phyloP scores from a whole-genome alignment of 805 yeast species.

The Sugiyamaella smithiae region DNA sequence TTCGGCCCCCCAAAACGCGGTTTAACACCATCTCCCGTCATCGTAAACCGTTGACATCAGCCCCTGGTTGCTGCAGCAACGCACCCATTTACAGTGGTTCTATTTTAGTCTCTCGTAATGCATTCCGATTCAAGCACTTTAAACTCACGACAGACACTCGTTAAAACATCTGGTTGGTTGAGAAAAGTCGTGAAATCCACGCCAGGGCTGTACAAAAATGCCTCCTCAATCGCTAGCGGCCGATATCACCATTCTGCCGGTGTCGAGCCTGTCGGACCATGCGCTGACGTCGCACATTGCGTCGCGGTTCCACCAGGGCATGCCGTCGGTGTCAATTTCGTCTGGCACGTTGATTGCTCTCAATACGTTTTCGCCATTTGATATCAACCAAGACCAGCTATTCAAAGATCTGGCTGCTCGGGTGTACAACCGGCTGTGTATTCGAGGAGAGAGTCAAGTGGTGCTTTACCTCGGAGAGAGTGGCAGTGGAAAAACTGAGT shows the following conservation, averaged over 20 bases:
- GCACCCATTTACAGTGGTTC: background rate
- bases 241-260: slow-evolving; percentile 38
- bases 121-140: background rate
- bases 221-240: slow-evolving; percentile 25
- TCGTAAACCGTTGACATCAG: background rate
- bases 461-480: slow-evolving; percentile 40
- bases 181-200: no score
- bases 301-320: slow-evolving; percentile 41
- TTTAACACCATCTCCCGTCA: no score
- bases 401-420: slow-evolving; percentile 39
- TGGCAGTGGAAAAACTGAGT: slow-evolving; percentile 41
- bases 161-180: background rate
- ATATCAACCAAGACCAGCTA: slow-evolving; percentile 37
- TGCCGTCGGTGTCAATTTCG: slow-evolving; percentile 39
- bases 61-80: slow-evolving; percentile 7
- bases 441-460: slow-evolving; percentile 38
- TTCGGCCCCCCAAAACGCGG: no score
- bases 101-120: background rate
- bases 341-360: slow-evolving; percentile 38
- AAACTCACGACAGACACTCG: background rate
- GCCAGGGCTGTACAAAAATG: no score
- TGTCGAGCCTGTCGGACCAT: slow-evolving; percentile 36
- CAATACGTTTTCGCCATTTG: slow-evolving; percentile 38
- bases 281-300: slow-evolving; percentile 43
- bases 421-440: slow-evolving; percentile 36